Percentiles rank a stretch among this genome's conserved stretches.
Evolutionary conservation across 2,329 filamentous ascomycete species (phyloP).

Genomic region (Penicillium griseofulvum): DNA sequence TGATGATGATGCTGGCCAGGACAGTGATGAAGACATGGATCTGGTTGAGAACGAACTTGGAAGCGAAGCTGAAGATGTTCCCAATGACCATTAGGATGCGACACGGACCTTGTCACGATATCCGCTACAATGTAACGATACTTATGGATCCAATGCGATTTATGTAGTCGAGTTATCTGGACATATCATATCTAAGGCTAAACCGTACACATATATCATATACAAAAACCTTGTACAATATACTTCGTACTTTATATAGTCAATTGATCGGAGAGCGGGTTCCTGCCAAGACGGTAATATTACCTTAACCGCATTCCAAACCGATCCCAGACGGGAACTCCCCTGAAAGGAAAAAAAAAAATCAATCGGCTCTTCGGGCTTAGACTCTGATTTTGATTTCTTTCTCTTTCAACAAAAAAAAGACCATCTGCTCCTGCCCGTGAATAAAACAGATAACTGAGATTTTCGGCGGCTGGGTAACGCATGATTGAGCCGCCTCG

Average conservation of each 20-base stretch:
- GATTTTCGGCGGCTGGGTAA: neutral
- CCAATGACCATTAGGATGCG: constrained; percentile 25
- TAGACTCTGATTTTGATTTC: neutral
- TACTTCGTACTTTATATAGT: neutral
- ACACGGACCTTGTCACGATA: neutral
- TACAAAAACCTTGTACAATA: neutral
- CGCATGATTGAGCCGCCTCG: neutral
- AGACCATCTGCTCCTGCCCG: neutral
- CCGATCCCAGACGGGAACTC: constrained; percentile 17
- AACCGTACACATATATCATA: neutral
- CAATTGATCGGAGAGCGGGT: neutral
- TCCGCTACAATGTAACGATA: constrained; percentile 1
- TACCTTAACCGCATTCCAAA: constrained; percentile 26
- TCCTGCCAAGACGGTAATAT: constrained; percentile 22
- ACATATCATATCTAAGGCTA: constrained; percentile 21
- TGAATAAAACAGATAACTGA: neutral
- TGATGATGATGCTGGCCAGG: constrained; percentile 28
- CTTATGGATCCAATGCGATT: neutral
- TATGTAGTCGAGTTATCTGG: constrained; percentile 12
- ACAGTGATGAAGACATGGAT: constrained; percentile 34
- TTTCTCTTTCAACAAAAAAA: neutral
- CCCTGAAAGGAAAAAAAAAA: constrained; percentile 13
- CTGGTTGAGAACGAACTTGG: constrained; percentile 44
- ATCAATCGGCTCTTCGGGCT: neutral
- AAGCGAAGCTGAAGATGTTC: constrained; percentile 44